Base-by-base conservation (phyloP, 2,329 filamentous ascomycete species). In the Atkinsonella texensis region DNA sequence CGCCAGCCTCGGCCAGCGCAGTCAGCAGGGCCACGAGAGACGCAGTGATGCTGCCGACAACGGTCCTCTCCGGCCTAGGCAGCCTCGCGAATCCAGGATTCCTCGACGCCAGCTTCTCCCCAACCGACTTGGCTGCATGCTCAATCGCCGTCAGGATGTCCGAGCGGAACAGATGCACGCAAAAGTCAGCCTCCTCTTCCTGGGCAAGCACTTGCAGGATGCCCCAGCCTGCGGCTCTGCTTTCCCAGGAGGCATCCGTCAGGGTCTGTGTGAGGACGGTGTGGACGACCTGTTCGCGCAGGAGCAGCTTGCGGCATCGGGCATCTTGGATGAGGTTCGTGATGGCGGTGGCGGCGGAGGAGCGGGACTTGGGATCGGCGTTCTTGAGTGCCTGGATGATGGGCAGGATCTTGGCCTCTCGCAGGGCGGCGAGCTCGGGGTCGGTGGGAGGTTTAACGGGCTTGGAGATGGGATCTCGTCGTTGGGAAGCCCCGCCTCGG, bases 181-280 rank as follows among this genome's bases (percentile, higher is more conserved):
- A 83, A 53, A 85, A 85, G 59, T 84, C 82, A 12, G 76, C 70
- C 58, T 83, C 81, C 62, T 85, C 83, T 60, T 83, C 77, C 55
- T 77, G 70, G 2, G 76, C 77, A 50, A 86, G 70, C 42, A 79
- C 74, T 56, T 76, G 74, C 49, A 86, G 68, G 56, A 85, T 82
- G 12, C 77, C 76, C 83, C 83, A 86, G n/a, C 80, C 83, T 18
- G 81, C 79, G 43, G 80, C 77, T 46, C 79, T 74, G 58, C 79
- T 80, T 65, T 85, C 81, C 49, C 83, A 69, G 52, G 73, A 79
- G 39, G 74, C 68, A 60, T 86, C 82, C 23, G 79, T 81, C 52
- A 85, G 66, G 32, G 80, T 83, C 68, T 84, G 78, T 33, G 74
- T 80, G 54, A 85, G 72, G 43, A 86, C 63, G 49, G 77, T 76